A percentile compares a stretch with the other conserved stretches of the same genome.
phyloP scores from a whole-genome alignment of 2,329 filamentous ascomycete genomes.

The Colletotrichum theobromicola region DNA sequence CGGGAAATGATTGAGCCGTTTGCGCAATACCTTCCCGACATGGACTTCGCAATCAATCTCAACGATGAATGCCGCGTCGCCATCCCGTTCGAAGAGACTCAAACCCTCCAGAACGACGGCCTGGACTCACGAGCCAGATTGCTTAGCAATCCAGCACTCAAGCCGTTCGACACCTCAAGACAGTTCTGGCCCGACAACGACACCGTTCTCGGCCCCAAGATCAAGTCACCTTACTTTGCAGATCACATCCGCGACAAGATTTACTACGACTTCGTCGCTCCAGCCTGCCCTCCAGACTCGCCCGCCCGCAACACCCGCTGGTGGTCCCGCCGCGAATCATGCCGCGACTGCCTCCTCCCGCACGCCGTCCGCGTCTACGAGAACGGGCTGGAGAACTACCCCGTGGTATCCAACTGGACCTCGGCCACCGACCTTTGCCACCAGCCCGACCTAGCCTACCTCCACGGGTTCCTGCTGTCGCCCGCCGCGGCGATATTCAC shows the following conservation, averaged over 20 bases:
- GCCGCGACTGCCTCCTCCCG: conserved; percentile 36
- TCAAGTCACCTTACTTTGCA: conserved; percentile 21
- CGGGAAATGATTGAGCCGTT: conserved; percentile 72
- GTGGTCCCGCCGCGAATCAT: conserved; percentile 43
- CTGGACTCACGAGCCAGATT: neutral
- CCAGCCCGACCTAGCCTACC: conserved; percentile 50
- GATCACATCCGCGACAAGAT: conserved; percentile 30
- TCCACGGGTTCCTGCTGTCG: conserved; percentile 57
- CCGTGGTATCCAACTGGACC: conserved; percentile 38
- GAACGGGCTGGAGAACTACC: conserved; percentile 30
- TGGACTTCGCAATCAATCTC: conserved; percentile 81
- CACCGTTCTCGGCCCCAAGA: neutral
- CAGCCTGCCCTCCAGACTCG: conserved; percentile 51
- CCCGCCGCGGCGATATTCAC: conserved; percentile 29
- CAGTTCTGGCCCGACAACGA: conserved; percentile 19
- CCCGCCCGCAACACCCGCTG: conserved; percentile 43
- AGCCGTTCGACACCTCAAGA: neutral
- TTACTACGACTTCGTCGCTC: conserved; percentile 40
- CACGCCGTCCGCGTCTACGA: conserved; percentile 34
- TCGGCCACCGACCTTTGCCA: conserved; percentile 48
- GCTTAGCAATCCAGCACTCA: neutral
- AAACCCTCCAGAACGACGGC: neutral
- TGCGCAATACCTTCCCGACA: conserved; percentile 72
- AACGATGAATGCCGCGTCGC: conserved; percentile 35
- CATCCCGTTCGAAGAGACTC: conserved; percentile 1